These are phyloP conservation scores for Madurella fahalii DNA, from an alignment of 2,329 filamentous ascomycete species.

Conservation along the genomic window DNA sequence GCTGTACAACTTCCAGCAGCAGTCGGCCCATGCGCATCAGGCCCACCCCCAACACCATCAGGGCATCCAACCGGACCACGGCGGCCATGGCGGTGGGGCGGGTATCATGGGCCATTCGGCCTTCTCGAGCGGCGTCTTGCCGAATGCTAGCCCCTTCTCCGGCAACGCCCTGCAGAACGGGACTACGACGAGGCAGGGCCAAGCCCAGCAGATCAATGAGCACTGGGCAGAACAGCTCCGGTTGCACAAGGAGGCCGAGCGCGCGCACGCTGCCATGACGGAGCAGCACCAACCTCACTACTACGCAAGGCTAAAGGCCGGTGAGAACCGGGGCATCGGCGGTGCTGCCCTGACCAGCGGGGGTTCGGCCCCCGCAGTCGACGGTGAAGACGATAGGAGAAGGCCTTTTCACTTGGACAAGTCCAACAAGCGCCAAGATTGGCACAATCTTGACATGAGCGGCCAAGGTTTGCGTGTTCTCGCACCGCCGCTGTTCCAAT, in stretches of 20 bases:
- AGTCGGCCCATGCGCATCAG: conserved; percentile 58
- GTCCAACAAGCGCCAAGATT: conserved; percentile 69
- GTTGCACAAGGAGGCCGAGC: conserved; percentile 72
- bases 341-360: conserved; percentile 49
- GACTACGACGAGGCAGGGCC: conserved; percentile 44
- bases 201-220: conserved; percentile 53
- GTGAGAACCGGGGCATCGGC: conserved; percentile 64
- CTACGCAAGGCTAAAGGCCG: conserved; percentile 68
- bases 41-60: conserved; percentile 63
- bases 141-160: conserved; percentile 60
- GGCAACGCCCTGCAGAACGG: conserved; percentile 54
- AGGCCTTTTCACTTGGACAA: conserved; percentile 63
- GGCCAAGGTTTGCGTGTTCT: conserved; percentile 90
- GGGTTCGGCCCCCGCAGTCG: conserved; percentile 44
- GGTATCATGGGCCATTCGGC: conserved; percentile 56
- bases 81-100: conserved; percentile 50
- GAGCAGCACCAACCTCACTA: conserved; percentile 63
- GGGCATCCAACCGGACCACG: conserved; percentile 55
- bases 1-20: conserved; percentile 66
- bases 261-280: conserved; percentile 66
- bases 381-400: conserved; percentile 56
- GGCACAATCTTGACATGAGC: conserved; percentile 90
- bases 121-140: conserved; percentile 60
- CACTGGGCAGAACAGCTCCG: conserved; percentile 89
- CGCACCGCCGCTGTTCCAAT: conserved; percentile 74